These are phyloP conservation scores for Phyllosticta citriasiana DNA, from an alignment of 2,329 filamentous ascomycete species.

Conservation along the genomic window DNA sequence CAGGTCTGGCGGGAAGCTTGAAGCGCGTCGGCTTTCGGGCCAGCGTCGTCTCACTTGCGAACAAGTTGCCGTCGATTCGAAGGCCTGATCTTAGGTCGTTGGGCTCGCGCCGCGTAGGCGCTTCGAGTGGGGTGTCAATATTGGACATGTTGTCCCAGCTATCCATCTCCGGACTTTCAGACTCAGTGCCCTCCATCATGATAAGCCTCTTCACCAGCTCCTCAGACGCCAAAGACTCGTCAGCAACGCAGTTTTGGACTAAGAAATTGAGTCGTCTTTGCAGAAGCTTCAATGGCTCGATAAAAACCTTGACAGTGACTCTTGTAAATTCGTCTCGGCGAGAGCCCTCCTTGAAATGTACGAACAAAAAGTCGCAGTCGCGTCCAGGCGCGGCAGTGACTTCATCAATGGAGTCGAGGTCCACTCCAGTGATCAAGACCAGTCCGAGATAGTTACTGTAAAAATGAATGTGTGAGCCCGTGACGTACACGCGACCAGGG, in stretches of 20 bases:
- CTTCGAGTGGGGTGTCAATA: slow-evolving; percentile 49
- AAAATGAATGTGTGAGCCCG: slow-evolving; percentile 80
- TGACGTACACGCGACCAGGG: slow-evolving; percentile 78
- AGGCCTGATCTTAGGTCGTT: slow-evolving; percentile 42
- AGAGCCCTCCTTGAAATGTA: slow-evolving; percentile 61
- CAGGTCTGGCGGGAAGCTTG: slow-evolving; percentile 69
- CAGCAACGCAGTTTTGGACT: slow-evolving; percentile 67
- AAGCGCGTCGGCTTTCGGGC: slow-evolving; percentile 54
- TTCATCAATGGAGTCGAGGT: slow-evolving; percentile 68
- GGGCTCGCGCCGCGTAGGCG: slow-evolving; percentile 17
- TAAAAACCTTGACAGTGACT: slow-evolving; percentile 83
- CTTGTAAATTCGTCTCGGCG: slow-evolving; percentile 53
- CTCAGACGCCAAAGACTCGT: slow-evolving; percentile 58
- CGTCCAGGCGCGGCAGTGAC: slow-evolving; percentile 82
- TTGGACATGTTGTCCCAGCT: slow-evolving; percentile 78
- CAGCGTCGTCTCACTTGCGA: slow-evolving; percentile 33
- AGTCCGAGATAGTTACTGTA: slow-evolving; percentile 93
- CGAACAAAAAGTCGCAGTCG: slow-evolving; percentile 85
- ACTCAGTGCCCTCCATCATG: slow-evolving; percentile 57
- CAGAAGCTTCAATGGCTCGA: slow-evolving; percentile 75
- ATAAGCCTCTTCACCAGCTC: slow-evolving; percentile 63
- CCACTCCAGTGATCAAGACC: slow-evolving; percentile 70
- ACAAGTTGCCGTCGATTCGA: slow-evolving; percentile 53
- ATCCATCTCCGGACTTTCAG: slow-evolving; percentile 63
- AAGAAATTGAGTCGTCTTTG: slow-evolving; percentile 78